phyloP scores from a whole-genome alignment of 129 eudicot genomes.

The Tanacetum coccineum region DNA sequence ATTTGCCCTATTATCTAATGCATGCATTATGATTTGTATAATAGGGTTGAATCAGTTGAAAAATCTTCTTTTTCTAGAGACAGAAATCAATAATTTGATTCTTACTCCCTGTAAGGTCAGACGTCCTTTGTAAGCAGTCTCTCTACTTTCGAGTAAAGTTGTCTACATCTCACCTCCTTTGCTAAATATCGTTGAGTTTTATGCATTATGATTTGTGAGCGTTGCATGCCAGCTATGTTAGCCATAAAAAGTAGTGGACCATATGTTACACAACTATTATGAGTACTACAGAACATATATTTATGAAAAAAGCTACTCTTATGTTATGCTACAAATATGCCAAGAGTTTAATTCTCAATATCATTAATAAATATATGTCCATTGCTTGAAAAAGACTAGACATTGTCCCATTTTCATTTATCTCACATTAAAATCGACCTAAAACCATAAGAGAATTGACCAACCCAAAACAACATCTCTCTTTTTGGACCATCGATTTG shows the following conservation, averaged over 20 bases:
- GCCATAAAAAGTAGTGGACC: slow-evolving; percentile 32
- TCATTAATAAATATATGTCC: slow-evolving; percentile 23
- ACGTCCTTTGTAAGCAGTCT: too few species aligned
- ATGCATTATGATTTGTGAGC: not conserved
- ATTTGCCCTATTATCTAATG: too few species aligned
- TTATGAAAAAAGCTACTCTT: slow-evolving; percentile 18
- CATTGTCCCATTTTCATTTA: slow-evolving; percentile 23
- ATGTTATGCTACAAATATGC: slow-evolving; percentile 22
- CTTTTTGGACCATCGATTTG: slow-evolving; percentile 8
- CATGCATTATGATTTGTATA: too few species aligned
- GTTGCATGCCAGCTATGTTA: slow-evolving; percentile 32
- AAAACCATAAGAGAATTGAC: slow-evolving; percentile 19
- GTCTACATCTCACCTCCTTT: too few species aligned
- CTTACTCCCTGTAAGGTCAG: too few species aligned
- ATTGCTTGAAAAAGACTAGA: slow-evolving; percentile 31
- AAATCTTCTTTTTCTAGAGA: too few species aligned
- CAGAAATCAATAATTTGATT: too few species aligned
- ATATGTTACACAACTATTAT: slow-evolving; percentile 17
- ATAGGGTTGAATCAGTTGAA: too few species aligned
- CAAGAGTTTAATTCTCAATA: slow-evolving; percentile 21
- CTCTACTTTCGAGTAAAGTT: too few species aligned
- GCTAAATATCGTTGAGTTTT: too few species aligned
- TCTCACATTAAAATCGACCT: slow-evolving; percentile 27
- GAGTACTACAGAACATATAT: slow-evolving; percentile 22
- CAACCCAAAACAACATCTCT: slow-evolving; percentile 11